Percentiles rank a stretch among this genome's conserved stretches.
Conservation (phyloP, 1,284 basidiomycete genomes). For the Cutaneotrichosporon sp. region DNA sequence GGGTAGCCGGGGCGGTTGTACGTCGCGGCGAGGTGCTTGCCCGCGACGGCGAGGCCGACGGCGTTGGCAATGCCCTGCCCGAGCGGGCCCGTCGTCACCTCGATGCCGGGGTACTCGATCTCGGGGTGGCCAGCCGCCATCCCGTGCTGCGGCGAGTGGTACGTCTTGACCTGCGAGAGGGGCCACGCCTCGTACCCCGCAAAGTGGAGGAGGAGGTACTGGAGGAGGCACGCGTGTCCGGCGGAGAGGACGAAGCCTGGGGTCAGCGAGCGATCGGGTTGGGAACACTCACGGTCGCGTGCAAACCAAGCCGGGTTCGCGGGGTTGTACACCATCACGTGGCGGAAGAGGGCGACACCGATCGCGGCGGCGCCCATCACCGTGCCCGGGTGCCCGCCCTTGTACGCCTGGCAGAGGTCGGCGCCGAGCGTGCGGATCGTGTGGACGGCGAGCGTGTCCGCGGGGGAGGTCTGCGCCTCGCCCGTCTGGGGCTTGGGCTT, state of each 20-base stretch:
- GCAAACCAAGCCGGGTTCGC: slow-evolving; percentile 30
- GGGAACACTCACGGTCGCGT: slow-evolving; percentile 27
- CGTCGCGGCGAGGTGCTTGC: slow-evolving; percentile 30
- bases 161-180: slow-evolving; percentile 33
- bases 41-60: slow-evolving; percentile 80
- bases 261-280: not conserved
- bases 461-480: too few species aligned
- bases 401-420: slow-evolving; percentile 36
- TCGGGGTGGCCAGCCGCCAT: slow-evolving; percentile 36
- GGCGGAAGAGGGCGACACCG: slow-evolving; percentile 27
- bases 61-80: slow-evolving; percentile 86
- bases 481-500: too few species aligned
- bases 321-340: slow-evolving; percentile 35
- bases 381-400: slow-evolving; percentile 50
- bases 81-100: slow-evolving; percentile 88
- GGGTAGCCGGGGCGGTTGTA: slow-evolving; percentile 29
- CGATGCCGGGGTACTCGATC: slow-evolving; percentile 56
- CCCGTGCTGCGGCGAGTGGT: slow-evolving; percentile 26
- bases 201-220: slow-evolving; percentile 40
- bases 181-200: slow-evolving; percentile 35
- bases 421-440: slow-evolving; percentile 36
- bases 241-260: slow-evolving; percentile 36
- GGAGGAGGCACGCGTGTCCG: slow-evolving; percentile 37
- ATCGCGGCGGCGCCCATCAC: slow-evolving; percentile 46
- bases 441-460: slow-evolving; percentile 27